Evolutionary conservation across 2,329 filamentous ascomycete species (phyloP).

Genomic region (Pestalotiopsis sp.): DNA sequence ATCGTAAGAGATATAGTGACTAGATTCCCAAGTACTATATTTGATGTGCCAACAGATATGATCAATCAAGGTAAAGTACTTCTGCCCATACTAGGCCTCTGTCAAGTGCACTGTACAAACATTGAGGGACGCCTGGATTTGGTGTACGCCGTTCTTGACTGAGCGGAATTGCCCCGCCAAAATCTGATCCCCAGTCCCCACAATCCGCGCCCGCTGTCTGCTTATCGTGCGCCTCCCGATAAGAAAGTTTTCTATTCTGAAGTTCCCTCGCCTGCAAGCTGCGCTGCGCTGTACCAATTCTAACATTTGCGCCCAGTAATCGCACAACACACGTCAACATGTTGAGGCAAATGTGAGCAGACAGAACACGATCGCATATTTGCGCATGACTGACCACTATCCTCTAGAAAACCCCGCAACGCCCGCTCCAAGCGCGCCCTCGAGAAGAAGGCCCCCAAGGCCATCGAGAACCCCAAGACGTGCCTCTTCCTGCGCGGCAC

Average conservation of each 20-base stretch:
- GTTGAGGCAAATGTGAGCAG: constrained; percentile 17
- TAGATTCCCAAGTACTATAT: background rate
- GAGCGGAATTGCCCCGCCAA: constrained; percentile 1
- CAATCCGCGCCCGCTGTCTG: background rate
- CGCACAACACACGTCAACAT: constrained; percentile 6
- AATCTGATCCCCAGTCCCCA: background rate
- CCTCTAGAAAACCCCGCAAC: constrained; percentile 60
- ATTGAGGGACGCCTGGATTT: background rate
- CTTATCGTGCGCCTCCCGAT: constrained; percentile 1
- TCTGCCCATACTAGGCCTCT: background rate
- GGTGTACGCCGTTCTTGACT: no score
- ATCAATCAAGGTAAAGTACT: background rate
- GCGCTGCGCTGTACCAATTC: background rate
- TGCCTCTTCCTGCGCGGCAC: constrained; percentile 86
- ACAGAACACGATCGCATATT: background rate
- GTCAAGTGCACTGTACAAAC: background rate
- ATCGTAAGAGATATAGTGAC: background rate
- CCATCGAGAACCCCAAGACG: constrained; percentile 85
- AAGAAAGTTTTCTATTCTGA: constrained; percentile 8
- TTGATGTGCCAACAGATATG: background rate
- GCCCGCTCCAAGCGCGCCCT: constrained; percentile 94
- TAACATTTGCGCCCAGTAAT: background rate
- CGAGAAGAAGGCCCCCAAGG: constrained; percentile 89
- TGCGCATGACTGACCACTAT: background rate
- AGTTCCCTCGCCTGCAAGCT: background rate